phyloP scores from a whole-genome alignment of 495 filamentous ascomycete species.

The Polyplosphaeria fusca region DNA sequence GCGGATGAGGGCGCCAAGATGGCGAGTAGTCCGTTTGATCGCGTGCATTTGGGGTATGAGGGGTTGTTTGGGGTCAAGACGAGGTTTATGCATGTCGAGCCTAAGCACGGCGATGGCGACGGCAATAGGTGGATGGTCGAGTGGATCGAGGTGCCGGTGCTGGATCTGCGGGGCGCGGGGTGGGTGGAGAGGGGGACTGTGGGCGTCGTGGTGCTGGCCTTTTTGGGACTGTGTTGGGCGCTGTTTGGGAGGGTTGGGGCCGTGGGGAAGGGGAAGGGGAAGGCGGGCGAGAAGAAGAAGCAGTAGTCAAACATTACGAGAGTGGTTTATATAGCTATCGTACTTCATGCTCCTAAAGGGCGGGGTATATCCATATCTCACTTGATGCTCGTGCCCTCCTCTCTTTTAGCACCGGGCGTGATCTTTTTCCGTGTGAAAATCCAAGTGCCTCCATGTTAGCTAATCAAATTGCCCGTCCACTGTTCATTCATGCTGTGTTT shows the following conservation, averaged over 20 bases:
- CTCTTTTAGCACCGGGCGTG: no score
- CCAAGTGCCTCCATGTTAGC: no score
- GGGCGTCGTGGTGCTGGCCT: conserved; percentile 64
- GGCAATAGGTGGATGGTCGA: conserved; percentile 51
- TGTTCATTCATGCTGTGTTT: no score
- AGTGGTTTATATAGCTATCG: no score
- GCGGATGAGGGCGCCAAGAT: conserved; percentile 71
- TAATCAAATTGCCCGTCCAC: no score
- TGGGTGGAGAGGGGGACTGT: conserved; percentile 71
- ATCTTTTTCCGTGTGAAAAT: no score
- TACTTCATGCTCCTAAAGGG: no score
- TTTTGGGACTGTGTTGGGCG: conserved; percentile 71
- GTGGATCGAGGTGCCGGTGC: conserved; percentile 68
- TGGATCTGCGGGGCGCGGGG: conserved; percentile 57
- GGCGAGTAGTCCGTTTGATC: conserved; percentile 79
- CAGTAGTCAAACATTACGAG: no score
- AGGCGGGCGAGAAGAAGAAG: conserved; percentile 44
- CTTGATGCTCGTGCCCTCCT: no score
- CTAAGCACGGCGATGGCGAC: conserved; percentile 49
- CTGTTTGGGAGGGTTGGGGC: conserved; percentile 6
- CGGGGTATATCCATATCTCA: no score
- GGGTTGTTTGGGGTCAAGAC: conserved; percentile 74
- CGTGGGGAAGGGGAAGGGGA: conserved; percentile 11
- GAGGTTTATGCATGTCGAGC: conserved; percentile 81
- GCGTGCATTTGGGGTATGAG: conserved; percentile 80